These are phyloP conservation scores for Flaveria ramosissima DNA, from an alignment of 129 eudicot species.

Conservation along the genomic window DNA sequence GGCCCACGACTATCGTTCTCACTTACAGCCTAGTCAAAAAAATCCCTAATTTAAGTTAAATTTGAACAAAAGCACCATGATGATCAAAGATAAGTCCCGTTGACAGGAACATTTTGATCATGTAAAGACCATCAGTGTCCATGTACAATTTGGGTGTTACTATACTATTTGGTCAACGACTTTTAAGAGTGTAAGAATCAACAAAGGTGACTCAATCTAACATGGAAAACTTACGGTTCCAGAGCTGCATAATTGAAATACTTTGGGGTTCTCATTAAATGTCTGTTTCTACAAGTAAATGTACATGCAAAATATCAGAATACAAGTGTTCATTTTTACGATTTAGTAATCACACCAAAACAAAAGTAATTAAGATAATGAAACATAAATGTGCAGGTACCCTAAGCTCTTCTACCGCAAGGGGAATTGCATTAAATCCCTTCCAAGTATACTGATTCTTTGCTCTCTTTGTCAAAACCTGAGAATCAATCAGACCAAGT, in stretches of 20 bases:
- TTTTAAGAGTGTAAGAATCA: not conserved
- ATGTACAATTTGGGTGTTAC: not conserved
- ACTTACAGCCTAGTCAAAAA: slow-evolving; percentile 28
- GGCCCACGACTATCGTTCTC: slow-evolving; percentile 30
- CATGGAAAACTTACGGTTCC: slow-evolving; percentile 36
- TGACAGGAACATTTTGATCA: not conserved
- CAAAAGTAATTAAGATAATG: not conserved
- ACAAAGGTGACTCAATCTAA: not conserved
- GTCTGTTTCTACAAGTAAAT: slow-evolving; percentile 44
- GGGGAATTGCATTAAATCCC: slow-evolving; percentile 60
- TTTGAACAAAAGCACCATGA: slow-evolving; percentile 7
- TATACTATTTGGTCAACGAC: not conserved
- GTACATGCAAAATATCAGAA: slow-evolving; percentile 3
- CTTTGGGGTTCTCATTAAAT: slow-evolving; percentile 27
- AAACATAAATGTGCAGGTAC: slow-evolving; percentile 30
- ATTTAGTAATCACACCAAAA: slow-evolving; percentile 4
- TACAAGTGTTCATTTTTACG: not conserved
- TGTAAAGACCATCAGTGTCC: not conserved
- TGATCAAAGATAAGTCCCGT: slow-evolving; percentile 1
- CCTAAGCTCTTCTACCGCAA: slow-evolving; percentile 52
- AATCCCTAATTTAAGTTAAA: slow-evolving; percentile 16
- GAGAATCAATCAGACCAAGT: not conserved
- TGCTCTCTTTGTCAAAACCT: slow-evolving; percentile 57
- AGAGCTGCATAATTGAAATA: slow-evolving; percentile 31
- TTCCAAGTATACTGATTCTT: slow-evolving; percentile 73